Evolutionary conservation across 805 yeast species (phyloP).

Genomic region (Saturnispora silvae): DNA sequence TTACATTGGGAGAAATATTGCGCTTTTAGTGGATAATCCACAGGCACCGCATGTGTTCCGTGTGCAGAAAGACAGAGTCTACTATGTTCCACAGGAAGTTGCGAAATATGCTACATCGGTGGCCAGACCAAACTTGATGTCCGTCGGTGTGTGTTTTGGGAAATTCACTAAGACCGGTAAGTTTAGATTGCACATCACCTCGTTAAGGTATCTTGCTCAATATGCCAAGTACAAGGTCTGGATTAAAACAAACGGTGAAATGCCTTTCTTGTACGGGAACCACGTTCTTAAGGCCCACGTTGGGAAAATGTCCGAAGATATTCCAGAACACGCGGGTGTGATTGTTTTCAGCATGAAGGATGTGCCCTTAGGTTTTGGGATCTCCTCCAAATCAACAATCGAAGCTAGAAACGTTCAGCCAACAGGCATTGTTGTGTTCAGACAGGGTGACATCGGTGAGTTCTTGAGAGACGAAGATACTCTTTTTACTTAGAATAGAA

Average conservation of each 20-base stretch:
- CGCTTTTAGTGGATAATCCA: constrained; percentile 73
- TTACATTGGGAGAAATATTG: constrained; percentile 92
- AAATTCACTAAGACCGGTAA: constrained; percentile 97
- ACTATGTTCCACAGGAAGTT: constrained; percentile 74
- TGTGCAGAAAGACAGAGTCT: constrained; percentile 91
- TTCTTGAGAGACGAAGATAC: constrained; percentile 97
- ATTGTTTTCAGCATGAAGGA: constrained; percentile 86
- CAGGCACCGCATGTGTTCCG: constrained; percentile 91
- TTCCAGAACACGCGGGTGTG: constrained; percentile 97
- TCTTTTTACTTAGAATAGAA: constrained; percentile 52
- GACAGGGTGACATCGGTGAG: constrained; percentile 98
- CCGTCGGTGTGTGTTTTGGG: constrained; percentile 88
- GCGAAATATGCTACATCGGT: constrained; percentile 86
- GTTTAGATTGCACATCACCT: constrained; percentile 89
- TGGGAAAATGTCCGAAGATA: constrained; percentile 94
- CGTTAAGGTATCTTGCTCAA: constrained; percentile 70
- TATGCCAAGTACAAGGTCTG: constrained; percentile 90
- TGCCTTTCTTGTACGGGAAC: constrained; percentile 96
- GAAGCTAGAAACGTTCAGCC: constrained; percentile 87
- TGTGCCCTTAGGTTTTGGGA: constrained; percentile 91
- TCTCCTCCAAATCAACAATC: constrained; percentile 80
- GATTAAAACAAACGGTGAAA: constrained; percentile 96
- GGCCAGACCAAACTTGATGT: constrained; percentile 82
- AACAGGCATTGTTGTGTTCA: constrained; percentile 85
- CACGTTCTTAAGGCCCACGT: constrained; percentile 93